Evolutionary conservation across 345 rosid species (phyloP).

Genomic region (Gossypium sturtianum): DNA sequence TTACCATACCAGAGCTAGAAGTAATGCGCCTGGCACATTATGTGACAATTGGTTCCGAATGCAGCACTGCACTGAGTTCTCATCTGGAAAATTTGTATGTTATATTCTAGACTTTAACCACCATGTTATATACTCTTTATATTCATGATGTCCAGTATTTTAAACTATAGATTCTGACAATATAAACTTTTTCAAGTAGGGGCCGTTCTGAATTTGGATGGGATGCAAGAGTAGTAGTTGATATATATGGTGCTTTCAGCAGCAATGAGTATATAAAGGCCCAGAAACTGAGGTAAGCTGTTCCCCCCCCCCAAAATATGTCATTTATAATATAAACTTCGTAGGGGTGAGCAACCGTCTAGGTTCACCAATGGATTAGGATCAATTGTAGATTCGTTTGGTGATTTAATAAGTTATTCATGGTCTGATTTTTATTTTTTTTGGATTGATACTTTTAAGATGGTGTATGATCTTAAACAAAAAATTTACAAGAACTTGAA

Average conservation of each 20-base stretch:
- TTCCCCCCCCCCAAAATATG: too few relatives aligned
- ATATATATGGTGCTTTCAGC: constrained; percentile 50
- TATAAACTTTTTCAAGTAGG: constrained; percentile 25
- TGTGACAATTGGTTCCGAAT: constrained; percentile 54
- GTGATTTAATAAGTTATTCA: too few relatives aligned
- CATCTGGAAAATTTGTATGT: constrained; percentile 48
- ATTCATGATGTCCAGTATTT: background rate
- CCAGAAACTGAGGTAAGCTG: constrained; percentile 53
- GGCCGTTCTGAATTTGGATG: constrained; percentile 47
- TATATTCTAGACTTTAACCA: background rate
- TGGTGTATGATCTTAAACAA: too few relatives aligned
- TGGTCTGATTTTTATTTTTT: too few relatives aligned
- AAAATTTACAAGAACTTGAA: too few relatives aligned
- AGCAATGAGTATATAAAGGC: constrained; percentile 56
- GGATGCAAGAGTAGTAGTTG: constrained; percentile 60
- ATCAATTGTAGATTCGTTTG: too few relatives aligned
- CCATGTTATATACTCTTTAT: background rate
- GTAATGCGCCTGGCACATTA: constrained; percentile 73
- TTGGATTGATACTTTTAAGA: too few relatives aligned
- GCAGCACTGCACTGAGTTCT: constrained; percentile 42
- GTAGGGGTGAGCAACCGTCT: too few relatives aligned
- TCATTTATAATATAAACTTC: too few relatives aligned
- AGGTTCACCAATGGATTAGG: too few relatives aligned
- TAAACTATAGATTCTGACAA: constrained; percentile 4
- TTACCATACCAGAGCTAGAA: constrained; percentile 67